Percentiles rank a stretch among this genome's conserved stretches.
Conservation (phyloP, 2,329 filamentous ascomycete genomes). For the Fusarium sp. region DNA sequence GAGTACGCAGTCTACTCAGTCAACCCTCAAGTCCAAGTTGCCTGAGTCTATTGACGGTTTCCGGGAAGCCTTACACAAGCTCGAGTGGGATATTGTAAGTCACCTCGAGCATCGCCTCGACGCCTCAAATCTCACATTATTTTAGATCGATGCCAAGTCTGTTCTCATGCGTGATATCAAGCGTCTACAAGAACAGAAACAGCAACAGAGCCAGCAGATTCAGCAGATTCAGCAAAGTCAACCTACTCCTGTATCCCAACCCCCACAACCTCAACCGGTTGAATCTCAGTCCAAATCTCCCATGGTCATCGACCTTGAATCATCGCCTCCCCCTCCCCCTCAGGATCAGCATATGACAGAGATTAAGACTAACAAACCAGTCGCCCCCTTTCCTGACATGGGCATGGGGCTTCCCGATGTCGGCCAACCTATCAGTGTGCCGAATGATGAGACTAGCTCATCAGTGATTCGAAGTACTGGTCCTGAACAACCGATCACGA, state of each 20-base stretch:
- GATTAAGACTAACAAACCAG: constrained; percentile 51
- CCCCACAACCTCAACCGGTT: constrained; percentile 44
- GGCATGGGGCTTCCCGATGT: constrained; percentile 56
- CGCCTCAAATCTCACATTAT: constrained; percentile 6
- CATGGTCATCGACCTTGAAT: constrained; percentile 51
- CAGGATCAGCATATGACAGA: constrained; percentile 48
- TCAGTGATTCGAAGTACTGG: constrained; percentile 15
- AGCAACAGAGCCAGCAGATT: constrained; percentile 33
- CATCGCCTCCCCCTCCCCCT: constrained; percentile 43
- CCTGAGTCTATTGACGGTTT: constrained; percentile 59
- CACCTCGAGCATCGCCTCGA: too few relatives aligned
- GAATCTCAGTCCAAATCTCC: constrained; percentile 50
- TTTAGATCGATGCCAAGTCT: constrained; percentile 60
- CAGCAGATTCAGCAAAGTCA: constrained; percentile 29
- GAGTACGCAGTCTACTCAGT: constrained; percentile 47
- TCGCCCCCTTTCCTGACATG: constrained; percentile 68
- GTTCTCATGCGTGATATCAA: constrained; percentile 65
- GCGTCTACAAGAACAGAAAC: constrained; percentile 45
- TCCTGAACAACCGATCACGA: constrained; percentile 35
- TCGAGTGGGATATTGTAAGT: constrained; percentile 67
- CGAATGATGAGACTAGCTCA: constrained; percentile 38
- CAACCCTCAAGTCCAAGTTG: constrained; percentile 53
- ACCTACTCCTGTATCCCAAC: constrained; percentile 22
- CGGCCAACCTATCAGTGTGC: constrained; percentile 20
- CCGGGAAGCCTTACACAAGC: constrained; percentile 64